Conservation (phyloP, 106 monocot species). For the Iris macrosiphon region DNA sequence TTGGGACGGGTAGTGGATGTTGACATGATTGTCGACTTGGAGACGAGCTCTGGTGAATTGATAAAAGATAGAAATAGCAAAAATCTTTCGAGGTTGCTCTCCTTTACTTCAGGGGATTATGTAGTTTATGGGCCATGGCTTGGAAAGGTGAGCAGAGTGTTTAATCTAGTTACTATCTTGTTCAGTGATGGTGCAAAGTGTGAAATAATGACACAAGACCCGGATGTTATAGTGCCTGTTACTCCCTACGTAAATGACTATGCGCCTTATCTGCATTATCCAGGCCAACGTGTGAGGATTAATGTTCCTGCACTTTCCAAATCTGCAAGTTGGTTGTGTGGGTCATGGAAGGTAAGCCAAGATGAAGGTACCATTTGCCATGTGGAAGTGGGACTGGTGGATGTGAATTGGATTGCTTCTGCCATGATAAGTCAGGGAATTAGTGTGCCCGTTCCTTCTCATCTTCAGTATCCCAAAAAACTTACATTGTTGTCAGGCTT, state of each 20-base stretch:
- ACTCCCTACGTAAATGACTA: constrained; percentile 42
- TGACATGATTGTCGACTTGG: constrained; percentile 66
- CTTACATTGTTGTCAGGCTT: constrained; percentile 70
- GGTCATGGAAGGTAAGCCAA: constrained; percentile 33
- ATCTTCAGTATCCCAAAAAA: constrained; percentile 48
- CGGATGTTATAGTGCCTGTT: constrained; percentile 38
- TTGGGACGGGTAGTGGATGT: constrained; percentile 70
- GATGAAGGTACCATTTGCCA: constrained; percentile 60
- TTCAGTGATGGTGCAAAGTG: constrained; percentile 67
- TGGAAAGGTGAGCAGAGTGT: constrained; percentile 52
- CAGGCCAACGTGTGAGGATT: constrained; percentile 67
- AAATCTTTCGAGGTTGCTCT: constrained; percentile 44
- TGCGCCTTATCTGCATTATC: constrained; percentile 49
- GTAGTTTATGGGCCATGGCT: constrained; percentile 77
- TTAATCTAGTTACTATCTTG: constrained; percentile 52
- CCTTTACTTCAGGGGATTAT: constrained; percentile 61
- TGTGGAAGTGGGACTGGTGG: constrained; percentile 55
- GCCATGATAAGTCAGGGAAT: constrained; percentile 17
- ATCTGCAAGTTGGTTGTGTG: constrained; percentile 67
- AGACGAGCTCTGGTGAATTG: constrained; percentile 52
- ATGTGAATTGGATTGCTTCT: constrained; percentile 82
- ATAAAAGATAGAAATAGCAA: constrained; percentile 61
- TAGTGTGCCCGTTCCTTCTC: constrained; percentile 22
- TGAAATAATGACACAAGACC: constrained; percentile 47
- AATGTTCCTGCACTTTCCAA: constrained; percentile 26